Base-by-base conservation (phyloP, 2,329 filamentous ascomycete genomes). In the Pestalotiopsis sp. region DNA sequence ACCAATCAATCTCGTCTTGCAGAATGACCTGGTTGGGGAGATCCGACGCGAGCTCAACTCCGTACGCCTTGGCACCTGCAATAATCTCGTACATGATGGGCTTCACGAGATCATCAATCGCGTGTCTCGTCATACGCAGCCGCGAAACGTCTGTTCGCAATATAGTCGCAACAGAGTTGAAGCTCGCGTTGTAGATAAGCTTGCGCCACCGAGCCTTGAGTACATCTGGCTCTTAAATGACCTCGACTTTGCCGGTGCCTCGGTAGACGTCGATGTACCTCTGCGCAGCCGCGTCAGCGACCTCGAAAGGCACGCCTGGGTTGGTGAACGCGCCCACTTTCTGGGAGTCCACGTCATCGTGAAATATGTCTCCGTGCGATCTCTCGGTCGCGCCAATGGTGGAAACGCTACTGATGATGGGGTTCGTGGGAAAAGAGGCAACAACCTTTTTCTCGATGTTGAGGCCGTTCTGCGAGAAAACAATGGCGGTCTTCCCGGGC, bases 391-490 rank as follows among this genome's bases (percentile, higher is more conserved):
- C 82, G 31, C 86, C 85, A 66, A 87, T 88, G 64, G 85, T 78
- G 2, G 82, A 83, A 9, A 90, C 81, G 3, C 86, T 86, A 3
- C 84, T 86, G 1, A 91, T 79, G 6, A 89, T 73, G 0, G 83
- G 75, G 69, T 87, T 90, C 3, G 74, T 68, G 0, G 88, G 87
- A 72, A 89, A 89, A 0, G 78, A 76, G 0, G 74, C 68, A 20
- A 86, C 74, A 23, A 90, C 74, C 0, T 87, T 86, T 57, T 81
- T 83, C 71, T 91, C 87, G 70, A 91, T 90, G 72, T 90, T 88
- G n/a, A 91, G 77, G 0, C 89, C 89, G 73, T 91, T 91, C 70
- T 91, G 89, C 4, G 88, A 78, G 6, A 91, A 81, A 0, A 90
- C 80, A 59, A 91, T 85, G 36, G 81, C 81, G 0, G 88, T 89